Conservation (phyloP, 306 rosid genomes). For the Phaseolus lunatus region DNA sequence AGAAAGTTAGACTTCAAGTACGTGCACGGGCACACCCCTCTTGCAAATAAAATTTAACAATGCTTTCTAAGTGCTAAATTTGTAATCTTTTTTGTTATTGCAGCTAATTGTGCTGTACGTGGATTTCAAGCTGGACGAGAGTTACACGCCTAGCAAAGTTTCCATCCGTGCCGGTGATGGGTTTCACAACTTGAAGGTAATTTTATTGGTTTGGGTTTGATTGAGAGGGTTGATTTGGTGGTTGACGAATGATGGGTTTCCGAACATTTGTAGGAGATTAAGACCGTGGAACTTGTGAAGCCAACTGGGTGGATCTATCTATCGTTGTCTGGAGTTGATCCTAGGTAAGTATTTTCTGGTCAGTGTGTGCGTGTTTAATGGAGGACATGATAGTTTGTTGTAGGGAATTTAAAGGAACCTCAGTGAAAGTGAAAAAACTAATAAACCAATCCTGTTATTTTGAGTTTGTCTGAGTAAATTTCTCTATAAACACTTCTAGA, state of each 20-base stretch:
- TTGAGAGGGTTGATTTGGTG: background rate
- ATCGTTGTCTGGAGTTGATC: constrained; percentile 82
- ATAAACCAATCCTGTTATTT: too few species aligned
- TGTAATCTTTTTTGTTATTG: background rate
- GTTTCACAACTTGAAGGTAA: constrained; percentile 90
- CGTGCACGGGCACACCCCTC: background rate
- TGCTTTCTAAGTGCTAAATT: background rate
- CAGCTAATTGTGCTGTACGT: constrained; percentile 85
- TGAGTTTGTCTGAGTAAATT: too few species aligned
- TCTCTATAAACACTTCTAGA: too few species aligned
- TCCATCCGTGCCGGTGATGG: constrained; percentile 93
- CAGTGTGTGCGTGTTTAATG: background rate
- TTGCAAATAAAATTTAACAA: background rate
- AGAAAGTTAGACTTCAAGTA: constrained; percentile 89
- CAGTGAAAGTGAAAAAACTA: background rate
- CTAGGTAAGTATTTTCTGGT: constrained; percentile 59
- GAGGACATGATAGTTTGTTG: background rate
- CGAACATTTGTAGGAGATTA: constrained; percentile 75
- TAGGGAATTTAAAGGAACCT: background rate
- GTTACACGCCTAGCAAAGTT: constrained; percentile 88
- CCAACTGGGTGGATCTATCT: constrained; percentile 93
- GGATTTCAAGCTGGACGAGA: constrained; percentile 94
- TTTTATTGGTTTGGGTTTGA: background rate
- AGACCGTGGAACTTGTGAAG: constrained; percentile 81
- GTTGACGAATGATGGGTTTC: constrained; percentile 28